phyloP scores from a whole-genome alignment of 1,284 basidiomycete genomes.

The Pterulicium gracile region DNA sequence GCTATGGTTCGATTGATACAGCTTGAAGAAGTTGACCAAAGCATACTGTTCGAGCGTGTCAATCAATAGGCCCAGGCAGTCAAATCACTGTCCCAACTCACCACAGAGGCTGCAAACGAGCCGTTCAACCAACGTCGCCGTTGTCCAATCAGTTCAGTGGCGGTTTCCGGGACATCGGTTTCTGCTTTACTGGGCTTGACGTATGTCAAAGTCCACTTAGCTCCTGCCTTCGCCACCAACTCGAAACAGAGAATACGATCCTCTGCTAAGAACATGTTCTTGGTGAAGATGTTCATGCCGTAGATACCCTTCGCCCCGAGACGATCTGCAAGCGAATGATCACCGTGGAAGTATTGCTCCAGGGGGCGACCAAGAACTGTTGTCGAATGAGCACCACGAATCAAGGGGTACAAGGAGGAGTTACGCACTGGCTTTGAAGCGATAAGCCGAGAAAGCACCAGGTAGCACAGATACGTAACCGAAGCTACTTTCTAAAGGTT shows the following conservation, averaged over 20 bases:
- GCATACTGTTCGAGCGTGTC: slow-evolving; percentile 61
- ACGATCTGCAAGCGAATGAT: slow-evolving; percentile 88
- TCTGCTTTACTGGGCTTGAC: slow-evolving; percentile 95
- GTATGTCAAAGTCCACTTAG: slow-evolving; percentile 86
- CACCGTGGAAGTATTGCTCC: slow-evolving; percentile 98
- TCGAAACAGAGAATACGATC: slow-evolving; percentile 97
- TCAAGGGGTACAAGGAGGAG: background rate
- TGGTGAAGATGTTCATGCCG: slow-evolving; percentile 97
- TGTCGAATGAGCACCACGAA: background rate
- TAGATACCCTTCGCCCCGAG: slow-evolving; percentile 91
- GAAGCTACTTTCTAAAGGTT: slow-evolving; percentile 90
- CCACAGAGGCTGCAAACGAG: slow-evolving; percentile 91
- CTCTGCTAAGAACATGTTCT: slow-evolving; percentile 87
- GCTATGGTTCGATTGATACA: slow-evolving; percentile 81
- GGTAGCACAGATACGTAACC: slow-evolving; percentile 94
- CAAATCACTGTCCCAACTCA: slow-evolving; percentile 39
- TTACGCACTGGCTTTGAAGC: slow-evolving; percentile 55
- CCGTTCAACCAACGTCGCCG: slow-evolving; percentile 95
- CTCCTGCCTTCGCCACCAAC: slow-evolving; percentile 82
- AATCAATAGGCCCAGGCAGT: background rate
- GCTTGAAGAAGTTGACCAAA: slow-evolving; percentile 87
- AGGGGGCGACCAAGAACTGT: slow-evolving; percentile 33
- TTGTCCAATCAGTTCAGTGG: slow-evolving; percentile 89
- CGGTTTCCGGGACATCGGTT: slow-evolving; percentile 88
- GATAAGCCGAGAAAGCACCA: slow-evolving; percentile 94